Base-by-base conservation (phyloP, 768 basidiomycete species). In the Pulveroboletus sp. region DNA sequence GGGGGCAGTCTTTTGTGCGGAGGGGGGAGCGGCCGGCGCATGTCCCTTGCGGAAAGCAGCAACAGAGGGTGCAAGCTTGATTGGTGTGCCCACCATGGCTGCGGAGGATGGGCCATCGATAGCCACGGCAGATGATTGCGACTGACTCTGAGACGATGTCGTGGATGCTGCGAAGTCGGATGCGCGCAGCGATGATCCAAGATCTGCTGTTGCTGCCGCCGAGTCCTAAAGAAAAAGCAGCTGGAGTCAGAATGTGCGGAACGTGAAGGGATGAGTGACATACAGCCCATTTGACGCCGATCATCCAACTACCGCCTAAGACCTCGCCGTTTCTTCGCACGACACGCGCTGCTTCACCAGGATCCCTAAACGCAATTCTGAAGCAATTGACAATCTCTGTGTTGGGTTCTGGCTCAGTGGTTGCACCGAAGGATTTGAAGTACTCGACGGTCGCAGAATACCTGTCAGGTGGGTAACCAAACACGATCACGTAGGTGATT, bases 251-350 rank as follows among this genome's bases (percentile, higher is more conserved):
- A 43, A 56, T 29, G 33, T 17, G 11, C 24, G 10, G 11, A 27
- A 46, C 2, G 29, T 24, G 24, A 32, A 34, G 53, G 25, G 31
- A 27, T 19, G 24, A 42, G 40, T 5, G 17, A 80, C 87, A 51
- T 63, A 91, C 90, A 23, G 87, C 86, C 84, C 85, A 90, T 65
- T 91, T 91, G 35, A 81, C 82, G 12, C 91, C 92, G 31, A 94
- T 72, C 90, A 94, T 94, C 75, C 81, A 89, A 40, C 74, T 76
- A 5, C 86, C 86, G 11, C 77, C 70, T 19, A 94, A 62, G 2
- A 93, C 69, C 42, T 94, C 90, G 3, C 92, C 92, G 55, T 85
- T 94, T 68, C 87, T 87, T 42, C 88, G 73, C 14, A 91, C 80
- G 2, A 90, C 89, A 11, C 91, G 75, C 53, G 88, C 66, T 0